Base-by-base conservation (phyloP, 2,329 filamentous ascomycete genomes). In the Pestalotiopsis sp. region DNA sequence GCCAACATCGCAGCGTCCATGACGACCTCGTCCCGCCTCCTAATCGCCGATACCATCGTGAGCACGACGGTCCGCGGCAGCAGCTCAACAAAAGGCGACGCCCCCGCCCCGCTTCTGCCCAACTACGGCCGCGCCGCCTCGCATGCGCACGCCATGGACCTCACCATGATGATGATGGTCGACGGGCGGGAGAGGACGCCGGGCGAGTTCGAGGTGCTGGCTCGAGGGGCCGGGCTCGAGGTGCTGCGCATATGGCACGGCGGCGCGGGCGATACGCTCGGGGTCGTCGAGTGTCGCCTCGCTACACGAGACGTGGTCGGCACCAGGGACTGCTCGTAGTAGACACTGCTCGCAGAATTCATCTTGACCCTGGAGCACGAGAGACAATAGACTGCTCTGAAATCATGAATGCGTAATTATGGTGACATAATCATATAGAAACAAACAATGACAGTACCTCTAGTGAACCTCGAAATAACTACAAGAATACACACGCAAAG, bases 171-270 rank as follows among this genome's bases (percentile, higher is more conserved):
- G 68, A 71, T 72, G 69, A 73, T 73, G 70, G 71, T 68, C 70
- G 36, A 69, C 69, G 69, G 70, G 69, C 56, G 70, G 69, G 20
- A 72, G 36, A 63, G 31, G 60, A 63, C 31, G 27, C 31, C 38
- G n/a, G 36, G 56, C 52, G 70, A 73, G 60, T 62, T 68, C 67
- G 69, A 68, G 38, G 61, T n/a, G 13, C 41, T 74, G 23, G 71
- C 73, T 13, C 68, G 71, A 58, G 27, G 23, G 25, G 69, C 68
- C 39, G 70, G 72, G 52, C 52, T 74, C 38, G 67, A 69, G 67
- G 70, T 74, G 69, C 68, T 70, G 20, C 73, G 72, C 39, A 64
- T 71, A 56, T 73, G 72, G 71, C 71, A 72, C 14, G 72, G 72
- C 12, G 64, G 72, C 23, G 72, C 67, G 45, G 71, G 39, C 57